These are phyloP conservation scores for Tilletiopsis washingtonensis DNA, from an alignment of 1,284 basidiomycete genomes.

Conservation along the genomic window DNA sequence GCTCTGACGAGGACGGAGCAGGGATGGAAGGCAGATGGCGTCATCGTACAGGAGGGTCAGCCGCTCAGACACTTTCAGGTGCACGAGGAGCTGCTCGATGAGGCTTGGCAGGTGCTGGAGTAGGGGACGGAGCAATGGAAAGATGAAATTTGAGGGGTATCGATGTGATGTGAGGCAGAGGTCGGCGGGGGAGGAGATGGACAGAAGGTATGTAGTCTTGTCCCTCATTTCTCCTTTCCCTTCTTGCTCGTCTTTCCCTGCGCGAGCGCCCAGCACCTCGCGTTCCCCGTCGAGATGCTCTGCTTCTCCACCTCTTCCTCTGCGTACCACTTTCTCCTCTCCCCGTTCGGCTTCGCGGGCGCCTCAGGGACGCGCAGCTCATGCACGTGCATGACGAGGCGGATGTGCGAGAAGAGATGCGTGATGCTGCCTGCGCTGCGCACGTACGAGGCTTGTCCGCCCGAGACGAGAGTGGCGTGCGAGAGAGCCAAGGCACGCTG, in stretches of 20 bases:
- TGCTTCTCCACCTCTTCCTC: neutral
- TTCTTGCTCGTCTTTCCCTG: no score
- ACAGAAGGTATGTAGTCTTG: no score
- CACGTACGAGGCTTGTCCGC: no score
- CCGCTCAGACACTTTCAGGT: slow-evolving; percentile 66
- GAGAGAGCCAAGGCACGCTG: no score
- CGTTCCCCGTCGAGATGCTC: neutral
- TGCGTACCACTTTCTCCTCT: neutral
- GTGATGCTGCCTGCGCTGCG: neutral
- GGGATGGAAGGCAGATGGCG: slow-evolving; percentile 36
- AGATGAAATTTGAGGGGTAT: no score
- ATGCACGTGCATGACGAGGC: slow-evolving; percentile 70
- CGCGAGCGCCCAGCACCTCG: neutral
- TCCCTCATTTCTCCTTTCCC: no score
- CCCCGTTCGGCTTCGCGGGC: neutral
- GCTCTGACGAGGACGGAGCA: slow-evolving; percentile 59
- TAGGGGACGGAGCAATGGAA: no score
- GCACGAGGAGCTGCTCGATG: slow-evolving; percentile 63
- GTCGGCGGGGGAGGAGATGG: no score
- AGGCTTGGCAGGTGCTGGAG: slow-evolving; percentile 40
- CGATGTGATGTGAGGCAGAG: no score
- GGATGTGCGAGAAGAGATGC: slow-evolving; percentile 76
- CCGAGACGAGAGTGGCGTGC: no score
- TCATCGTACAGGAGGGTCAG: slow-evolving; percentile 18
- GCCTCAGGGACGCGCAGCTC: neutral